These are phyloP conservation scores for Penicillium malachiteum DNA, from an alignment of 495 filamentous ascomycete genomes.

Conservation along the genomic window DNA sequence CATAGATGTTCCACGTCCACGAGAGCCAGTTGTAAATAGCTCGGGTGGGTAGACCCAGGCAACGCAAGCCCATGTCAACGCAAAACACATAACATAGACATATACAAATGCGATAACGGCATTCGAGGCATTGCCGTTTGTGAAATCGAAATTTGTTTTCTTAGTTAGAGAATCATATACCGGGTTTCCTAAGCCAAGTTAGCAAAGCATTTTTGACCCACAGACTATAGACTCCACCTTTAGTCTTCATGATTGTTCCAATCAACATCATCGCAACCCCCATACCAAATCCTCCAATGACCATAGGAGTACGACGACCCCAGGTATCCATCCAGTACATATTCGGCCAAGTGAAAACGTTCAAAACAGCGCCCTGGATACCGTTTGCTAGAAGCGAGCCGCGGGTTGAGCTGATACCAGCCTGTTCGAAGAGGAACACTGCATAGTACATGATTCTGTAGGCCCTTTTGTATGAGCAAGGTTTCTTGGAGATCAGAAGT, in stretches of 20 bases:
- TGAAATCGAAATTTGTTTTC: conserved; percentile 27
- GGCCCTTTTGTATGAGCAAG: no score
- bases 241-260: conserved; percentile 26
- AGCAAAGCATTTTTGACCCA: not conserved
- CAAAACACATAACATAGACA: conserved; percentile 20
- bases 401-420: conserved; percentile 17
- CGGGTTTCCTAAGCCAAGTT: conserved; percentile 14
- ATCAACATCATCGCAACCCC: conserved; percentile 29
- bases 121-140: conserved; percentile 10
- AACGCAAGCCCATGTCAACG: conserved; percentile 20
- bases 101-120: conserved; percentile 24
- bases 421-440: conserved; percentile 27
- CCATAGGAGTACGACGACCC: conserved; percentile 24
- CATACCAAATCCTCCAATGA: conserved; percentile 28
- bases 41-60: conserved; percentile 24
- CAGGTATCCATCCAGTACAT: conserved; percentile 29
- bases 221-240: conserved; percentile 6
- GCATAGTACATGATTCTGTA: conserved; percentile 33
- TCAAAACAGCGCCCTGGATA: conserved; percentile 23
- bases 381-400: conserved; percentile 27
- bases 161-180: conserved; percentile 22
- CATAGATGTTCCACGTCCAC: conserved; percentile 20
- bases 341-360: conserved; percentile 24
- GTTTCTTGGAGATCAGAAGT: no score
- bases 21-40: conserved; percentile 16